These are phyloP conservation scores for Pulveroboletus frians DNA, from an alignment of 768 basidiomycete species.

Conservation along the genomic window DNA sequence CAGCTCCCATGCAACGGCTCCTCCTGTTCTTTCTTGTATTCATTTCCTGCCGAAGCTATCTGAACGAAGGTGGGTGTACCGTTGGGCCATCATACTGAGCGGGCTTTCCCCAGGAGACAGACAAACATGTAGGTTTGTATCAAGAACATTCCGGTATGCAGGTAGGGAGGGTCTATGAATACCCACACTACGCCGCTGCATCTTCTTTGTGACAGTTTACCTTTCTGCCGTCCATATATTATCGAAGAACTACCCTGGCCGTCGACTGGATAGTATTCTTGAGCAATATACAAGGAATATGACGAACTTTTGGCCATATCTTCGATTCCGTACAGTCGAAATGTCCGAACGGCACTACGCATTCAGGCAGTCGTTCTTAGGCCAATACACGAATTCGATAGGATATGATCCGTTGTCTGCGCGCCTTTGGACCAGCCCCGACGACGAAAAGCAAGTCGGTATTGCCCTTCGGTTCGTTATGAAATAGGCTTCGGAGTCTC, in stretches of 20 bases:
- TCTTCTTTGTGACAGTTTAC: slow-evolving; percentile 42
- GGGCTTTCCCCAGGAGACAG: slow-evolving; percentile 43
- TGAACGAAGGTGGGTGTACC: slow-evolving; percentile 50
- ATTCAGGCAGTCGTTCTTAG: slow-evolving; percentile 52
- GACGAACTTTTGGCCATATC: slow-evolving; percentile 72
- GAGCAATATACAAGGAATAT: slow-evolving; percentile 38
- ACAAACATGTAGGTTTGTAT: slow-evolving; percentile 45
- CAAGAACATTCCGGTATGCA: slow-evolving; percentile 59
- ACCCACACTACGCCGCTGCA: background rate
- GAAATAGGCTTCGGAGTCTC: background rate
- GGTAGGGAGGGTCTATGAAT: slow-evolving; percentile 31
- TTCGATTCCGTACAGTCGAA: slow-evolving; percentile 48
- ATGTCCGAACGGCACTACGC: slow-evolving; percentile 28
- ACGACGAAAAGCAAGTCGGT: slow-evolving; percentile 50
- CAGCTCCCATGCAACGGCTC: background rate
- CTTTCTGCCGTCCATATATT: slow-evolving; percentile 55
- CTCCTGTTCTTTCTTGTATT: slow-evolving; percentile 36
- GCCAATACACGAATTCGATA: slow-evolving; percentile 26
- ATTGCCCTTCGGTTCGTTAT: slow-evolving; percentile 51
- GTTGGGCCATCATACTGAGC: slow-evolving; percentile 52
- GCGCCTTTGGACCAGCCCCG: slow-evolving; percentile 55
- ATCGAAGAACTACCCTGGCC: slow-evolving; percentile 42
- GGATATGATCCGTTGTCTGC: slow-evolving; percentile 36
- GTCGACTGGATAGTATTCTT: slow-evolving; percentile 39
- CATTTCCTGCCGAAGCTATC: slow-evolving; percentile 54